phyloP scores from a whole-genome alignment of 345 rosid genomes.

The Corymbia maculata region DNA sequence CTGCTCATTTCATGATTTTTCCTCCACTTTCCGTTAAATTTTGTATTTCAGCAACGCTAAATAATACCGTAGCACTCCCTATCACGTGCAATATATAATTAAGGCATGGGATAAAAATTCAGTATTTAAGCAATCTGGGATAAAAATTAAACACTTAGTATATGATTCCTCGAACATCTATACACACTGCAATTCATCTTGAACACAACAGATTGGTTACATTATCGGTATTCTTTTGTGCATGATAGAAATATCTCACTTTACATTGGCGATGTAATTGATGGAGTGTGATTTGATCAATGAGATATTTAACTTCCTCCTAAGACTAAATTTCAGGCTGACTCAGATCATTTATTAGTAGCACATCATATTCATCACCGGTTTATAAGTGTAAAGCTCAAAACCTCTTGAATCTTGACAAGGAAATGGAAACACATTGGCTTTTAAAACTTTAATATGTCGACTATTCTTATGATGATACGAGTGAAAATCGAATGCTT shows the following conservation, averaged over 20 bases:
- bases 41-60: not conserved
- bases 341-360: not conserved
- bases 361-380: not conserved
- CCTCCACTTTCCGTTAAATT: not conserved
- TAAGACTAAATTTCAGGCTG: not conserved
- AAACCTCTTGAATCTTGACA: accelerated
- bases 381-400: not conserved
- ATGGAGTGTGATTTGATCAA: not conserved
- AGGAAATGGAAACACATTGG: not conserved
- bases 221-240: not conserved
- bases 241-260: not conserved
- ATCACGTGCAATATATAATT: not conserved
- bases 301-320: not conserved
- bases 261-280: not conserved
- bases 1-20: not conserved
- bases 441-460: not conserved
- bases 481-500: not conserved
- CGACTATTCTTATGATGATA: not conserved
- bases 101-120: not conserved
- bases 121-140: not conserved
- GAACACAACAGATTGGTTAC: not conserved
- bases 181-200: not conserved
- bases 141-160: not conserved
- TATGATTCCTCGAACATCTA: not conserved
- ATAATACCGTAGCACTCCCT: not conserved